Base-by-base conservation (phyloP, 192 early-diverging fungal species). In the Piromyces finnis region DNA sequence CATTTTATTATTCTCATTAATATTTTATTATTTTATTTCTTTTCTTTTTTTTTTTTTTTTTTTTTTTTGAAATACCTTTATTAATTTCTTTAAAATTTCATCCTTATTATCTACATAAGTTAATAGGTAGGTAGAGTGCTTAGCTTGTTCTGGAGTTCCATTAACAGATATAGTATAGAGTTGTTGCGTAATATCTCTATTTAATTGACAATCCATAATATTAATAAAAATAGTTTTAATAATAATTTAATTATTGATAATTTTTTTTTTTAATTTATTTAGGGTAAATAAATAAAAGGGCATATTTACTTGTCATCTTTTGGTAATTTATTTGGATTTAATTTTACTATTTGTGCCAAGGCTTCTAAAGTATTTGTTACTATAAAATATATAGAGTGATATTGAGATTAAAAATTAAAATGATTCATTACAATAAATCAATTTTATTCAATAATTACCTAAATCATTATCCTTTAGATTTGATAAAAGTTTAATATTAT, bases 301-400 rank as follows among this genome's bases (percentile, higher is more conserved):
- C 37, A 26, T 26, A 39, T 79, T 16, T 79, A 81, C 82, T 82
- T 85, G 37, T 85, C 84, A 28, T 84, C 77, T n/a, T 79, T 82
- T 68, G 83, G 88, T 37, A 85, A 85, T 32, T 87, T 86, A 26
- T 83, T 82, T 77, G 93, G 92, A 79, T 89, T 87, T 1, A 88
- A 85, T 81, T 92, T 93, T n/a, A 92, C 87, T 81, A 94, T 92
- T 78, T 89, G 84, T 26, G 95, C 89, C 82, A 98, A 82, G 4
- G 91, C 88, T 29, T 90, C 84, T 26, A 96, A 80, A 1, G 87
- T 32, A 68, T 89, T 87, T 2, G 83, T 35, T 68, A 84, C 86
- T 87, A 78, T 29, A 35, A 7, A 7, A 35, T 35, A 35, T 7
- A 35, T n/a, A n/a, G n/a, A n/a, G n/a, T n/a, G n/a, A n/a, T n/a